Base-by-base conservation (phyloP, 1,139 yeast species). In the Lodderomyces margitis region DNA sequence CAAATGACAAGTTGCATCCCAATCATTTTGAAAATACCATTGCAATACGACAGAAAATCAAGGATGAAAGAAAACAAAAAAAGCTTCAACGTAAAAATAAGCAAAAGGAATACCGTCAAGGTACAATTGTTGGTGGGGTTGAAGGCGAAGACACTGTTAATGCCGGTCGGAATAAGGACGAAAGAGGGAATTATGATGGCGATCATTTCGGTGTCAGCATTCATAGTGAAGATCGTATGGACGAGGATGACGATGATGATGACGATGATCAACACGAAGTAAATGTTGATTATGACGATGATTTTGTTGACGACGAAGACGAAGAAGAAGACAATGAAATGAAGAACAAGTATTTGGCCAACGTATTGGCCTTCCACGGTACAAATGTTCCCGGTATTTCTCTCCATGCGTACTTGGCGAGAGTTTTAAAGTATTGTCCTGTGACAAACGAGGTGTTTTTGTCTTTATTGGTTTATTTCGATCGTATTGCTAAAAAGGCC, bases 371-470 rank as follows among this genome's bases (percentile, higher is more conserved):
- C 37, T 92, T 92, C 60, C 97, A 89, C 59, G 98, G 98, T 15
- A 81, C 96, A 40, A 94, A 91, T 58, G 83, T 92, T 12, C 99
- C 99, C 1, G 96, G 95, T 10, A 92, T 92, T 42, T 81, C 92
- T 8, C 74, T 94, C 39, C 91, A 88, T 57, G 94, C 96, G 14
- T 92, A 92, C 60, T 73, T 92, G 46, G 78, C 89, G 32, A 80
- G 98, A 56, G 94, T 92, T 23, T 77, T 92, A 58, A 92, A 91
- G 62, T 94, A 92, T 64, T 92, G 99, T 62, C 98, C 99, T 0
- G 94, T 94, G 16, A 91, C 98, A 2, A 92, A 92, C 63, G 98
- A 94, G 59, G 98, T 94, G 23, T 92, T 91, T 61, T 70, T 92
- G 40, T 83, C 96, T 27, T 66, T 94, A 41, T 70, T 92, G 52